A percentile compares a stretch with the other conserved stretches of the same genome.
phyloP scores from a whole-genome alignment of 305 asterid species.

The Rubia occidens region DNA sequence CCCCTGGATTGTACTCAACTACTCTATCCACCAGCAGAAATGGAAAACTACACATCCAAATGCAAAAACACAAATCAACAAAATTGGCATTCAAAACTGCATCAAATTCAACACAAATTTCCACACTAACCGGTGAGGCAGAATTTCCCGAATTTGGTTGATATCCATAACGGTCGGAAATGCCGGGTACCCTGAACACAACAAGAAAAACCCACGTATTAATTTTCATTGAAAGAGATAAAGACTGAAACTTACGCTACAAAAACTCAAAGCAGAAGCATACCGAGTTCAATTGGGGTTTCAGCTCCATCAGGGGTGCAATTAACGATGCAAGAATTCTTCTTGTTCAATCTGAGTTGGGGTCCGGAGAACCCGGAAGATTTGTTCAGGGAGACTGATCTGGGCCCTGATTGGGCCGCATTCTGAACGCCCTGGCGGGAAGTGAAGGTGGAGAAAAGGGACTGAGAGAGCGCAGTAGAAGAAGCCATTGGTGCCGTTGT shows the following conservation, averaged over 20 bases:
- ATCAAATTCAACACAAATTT: neutral
- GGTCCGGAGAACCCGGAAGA: slow-evolving; percentile 32
- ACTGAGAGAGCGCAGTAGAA: slow-evolving; percentile 40
- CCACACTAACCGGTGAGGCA: slow-evolving; percentile 63
- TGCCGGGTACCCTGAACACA: slow-evolving; percentile 54
- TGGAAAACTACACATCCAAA: slow-evolving; percentile 49
- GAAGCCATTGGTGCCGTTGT: slow-evolving; percentile 48
- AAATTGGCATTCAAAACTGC: neutral
- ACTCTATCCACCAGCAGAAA: slow-evolving; percentile 89
- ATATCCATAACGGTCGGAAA: slow-evolving; percentile 81
- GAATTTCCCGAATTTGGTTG: slow-evolving; percentile 71
- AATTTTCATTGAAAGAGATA: neutral
- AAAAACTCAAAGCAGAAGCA: slow-evolving; percentile 11
- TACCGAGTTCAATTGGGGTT: slow-evolving; percentile 71
- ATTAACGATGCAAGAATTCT: slow-evolving; percentile 25
- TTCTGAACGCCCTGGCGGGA: slow-evolving; percentile 24
- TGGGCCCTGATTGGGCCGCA: slow-evolving; percentile 20
- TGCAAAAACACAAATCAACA: slow-evolving; percentile 2
- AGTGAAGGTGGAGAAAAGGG: slow-evolving; percentile 35
- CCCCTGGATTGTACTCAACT: slow-evolving; percentile 71
- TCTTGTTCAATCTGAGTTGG: slow-evolving; percentile 26
- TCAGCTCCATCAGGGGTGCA: slow-evolving; percentile 35
- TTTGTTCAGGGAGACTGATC: slow-evolving; percentile 26
- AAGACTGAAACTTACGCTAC: slow-evolving; percentile 13
- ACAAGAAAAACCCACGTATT: slow-evolving; percentile 1